Evolutionary conservation across 257 asterid genomes (phyloP), one percentile per base, ranked within the genome.

Genomic region (Datura wrightii): DNA sequence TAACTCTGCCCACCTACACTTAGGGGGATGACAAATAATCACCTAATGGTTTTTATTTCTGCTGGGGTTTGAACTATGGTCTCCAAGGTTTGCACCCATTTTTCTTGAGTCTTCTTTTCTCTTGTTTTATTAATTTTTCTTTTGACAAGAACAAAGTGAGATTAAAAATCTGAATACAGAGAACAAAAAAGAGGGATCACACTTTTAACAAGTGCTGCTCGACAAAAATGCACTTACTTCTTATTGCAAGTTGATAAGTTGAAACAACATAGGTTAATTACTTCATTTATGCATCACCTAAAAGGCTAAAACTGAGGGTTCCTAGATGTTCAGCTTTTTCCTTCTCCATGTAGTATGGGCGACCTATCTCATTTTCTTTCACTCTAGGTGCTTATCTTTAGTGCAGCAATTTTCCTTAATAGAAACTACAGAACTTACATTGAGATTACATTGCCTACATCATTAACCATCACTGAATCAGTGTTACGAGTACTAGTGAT

Each of bases 291-390:
- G 82, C 15, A 31, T 78, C 34, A 78, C 15, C 82, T 31, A 53
- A 24, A 24, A 24, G 31, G 31, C 31, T 24, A 24, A 50, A 76
- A 14, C 46, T 52, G 34, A 14, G 63, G 46, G 48, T 52, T 78
- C 19, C 46, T 76, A 52, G 31, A 52, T 34, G 60, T 52, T 52
- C 48, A 24, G 59, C n/a, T 31, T 15, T 41, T 60, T 65, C 80
- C 18, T 24, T 19, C 70, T 41, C 16, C 18, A 48, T 74, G 60
- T 31, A 14, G 5, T 37, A 53, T 52, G 46, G 48, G 56, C 56
- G 56, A 52, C 48, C 44, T 31, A 76, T 76, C 82, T 76, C 62
- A 31, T 50, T 82, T 83, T 16, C 62, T 53, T 48, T 84, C 83
- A 65, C 58, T 80, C 19, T 67, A 69, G 44, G 41, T 63, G 71